These are phyloP conservation scores for Thinopyrum elongatum DNA, from an alignment of 176 grass and related monocot genomes.

Conservation along the genomic window DNA sequence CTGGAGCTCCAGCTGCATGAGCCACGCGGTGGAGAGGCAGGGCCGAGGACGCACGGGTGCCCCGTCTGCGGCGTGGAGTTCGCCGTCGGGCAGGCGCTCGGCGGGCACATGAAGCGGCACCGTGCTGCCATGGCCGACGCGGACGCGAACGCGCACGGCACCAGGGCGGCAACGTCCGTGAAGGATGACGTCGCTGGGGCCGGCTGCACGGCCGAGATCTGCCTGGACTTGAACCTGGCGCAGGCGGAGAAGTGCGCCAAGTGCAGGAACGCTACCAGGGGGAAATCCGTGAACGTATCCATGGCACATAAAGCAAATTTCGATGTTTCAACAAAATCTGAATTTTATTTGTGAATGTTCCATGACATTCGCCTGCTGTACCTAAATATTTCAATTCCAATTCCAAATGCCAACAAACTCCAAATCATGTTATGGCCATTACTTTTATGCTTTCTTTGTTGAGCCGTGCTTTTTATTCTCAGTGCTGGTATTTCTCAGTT, in stretches of 20 bases:
- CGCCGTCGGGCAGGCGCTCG: slow-evolving; percentile 55
- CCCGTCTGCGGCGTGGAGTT: slow-evolving; percentile 50
- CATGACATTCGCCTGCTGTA: no score
- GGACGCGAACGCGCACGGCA: not conserved
- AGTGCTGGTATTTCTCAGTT: not conserved
- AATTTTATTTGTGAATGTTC: no score
- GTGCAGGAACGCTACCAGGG: slow-evolving; percentile 6
- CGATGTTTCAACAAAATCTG: no score
- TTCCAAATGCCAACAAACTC: no score
- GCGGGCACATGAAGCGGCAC: slow-evolving; percentile 66
- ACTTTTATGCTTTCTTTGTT: not conserved
- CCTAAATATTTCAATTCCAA: no score
- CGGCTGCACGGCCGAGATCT: not conserved
- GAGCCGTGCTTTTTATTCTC: not conserved
- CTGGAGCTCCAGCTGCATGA: no score
- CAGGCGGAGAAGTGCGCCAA: slow-evolving; percentile 38
- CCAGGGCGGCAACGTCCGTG: not conserved
- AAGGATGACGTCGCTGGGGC: not conserved
- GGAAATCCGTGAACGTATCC: no score
- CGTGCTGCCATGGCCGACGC: not conserved
- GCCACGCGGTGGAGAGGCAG: no score
- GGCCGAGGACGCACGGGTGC: slow-evolving; percentile 39
- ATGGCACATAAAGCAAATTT: not conserved
- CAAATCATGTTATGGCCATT: no score
- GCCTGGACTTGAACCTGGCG: slow-evolving; percentile 60